A percentile compares a stretch with the other conserved stretches of the same genome.
Conservation (phyloP, 2,329 filamentous ascomycete genomes). For the Paecilomyces fulvus region DNA sequence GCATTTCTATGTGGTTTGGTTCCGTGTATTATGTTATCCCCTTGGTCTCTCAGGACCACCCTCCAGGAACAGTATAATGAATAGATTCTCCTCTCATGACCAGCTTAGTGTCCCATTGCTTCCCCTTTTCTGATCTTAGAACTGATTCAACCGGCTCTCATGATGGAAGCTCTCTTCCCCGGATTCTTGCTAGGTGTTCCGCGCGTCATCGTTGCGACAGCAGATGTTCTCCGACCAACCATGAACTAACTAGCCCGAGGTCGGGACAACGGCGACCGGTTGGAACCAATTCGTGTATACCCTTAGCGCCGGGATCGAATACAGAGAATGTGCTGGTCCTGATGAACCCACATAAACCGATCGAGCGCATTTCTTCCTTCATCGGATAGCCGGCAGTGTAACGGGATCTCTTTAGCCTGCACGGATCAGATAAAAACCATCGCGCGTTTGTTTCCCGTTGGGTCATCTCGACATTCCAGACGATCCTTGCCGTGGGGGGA, state of each 20-base stretch:
- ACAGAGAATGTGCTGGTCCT: background rate
- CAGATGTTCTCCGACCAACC: background rate
- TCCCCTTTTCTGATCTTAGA: background rate
- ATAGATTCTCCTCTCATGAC: conserved; percentile 19
- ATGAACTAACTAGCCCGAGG: background rate
- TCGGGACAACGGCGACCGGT: background rate
- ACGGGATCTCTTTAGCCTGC: background rate
- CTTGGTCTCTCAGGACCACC: background rate
- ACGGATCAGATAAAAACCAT: background rate
- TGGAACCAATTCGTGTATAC: background rate
- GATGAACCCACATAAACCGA: background rate
- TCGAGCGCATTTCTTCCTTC: background rate
- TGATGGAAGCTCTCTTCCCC: background rate
- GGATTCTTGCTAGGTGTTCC: background rate
- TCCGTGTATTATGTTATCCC: conserved; percentile 15
- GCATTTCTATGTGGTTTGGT: conserved; percentile 11
- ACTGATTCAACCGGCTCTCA: background rate
- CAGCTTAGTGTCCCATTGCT: background rate
- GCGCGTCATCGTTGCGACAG: background rate
- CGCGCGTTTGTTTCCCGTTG: background rate
- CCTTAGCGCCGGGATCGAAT: background rate
- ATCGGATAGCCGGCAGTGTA: background rate
- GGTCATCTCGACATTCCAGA: background rate
- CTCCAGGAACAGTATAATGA: conserved; percentile 13
- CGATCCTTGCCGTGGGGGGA: conserved; percentile 6